These are phyloP conservation scores for Pelargonium cotyledonis DNA, from an alignment of 441 rosid genomes.

Conservation along the genomic window DNA sequence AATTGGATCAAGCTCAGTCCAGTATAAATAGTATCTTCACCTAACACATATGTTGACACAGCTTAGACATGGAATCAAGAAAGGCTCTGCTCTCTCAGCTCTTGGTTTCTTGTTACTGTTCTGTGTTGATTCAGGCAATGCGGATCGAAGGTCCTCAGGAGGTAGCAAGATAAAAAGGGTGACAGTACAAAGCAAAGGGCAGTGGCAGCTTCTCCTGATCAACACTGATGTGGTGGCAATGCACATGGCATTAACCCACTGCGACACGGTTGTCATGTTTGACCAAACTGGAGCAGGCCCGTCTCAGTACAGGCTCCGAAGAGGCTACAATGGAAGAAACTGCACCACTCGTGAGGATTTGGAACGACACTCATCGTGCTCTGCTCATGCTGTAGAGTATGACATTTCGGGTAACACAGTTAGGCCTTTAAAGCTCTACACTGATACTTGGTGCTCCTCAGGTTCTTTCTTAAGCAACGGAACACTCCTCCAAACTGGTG, in stretches of 20 bases:
- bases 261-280: conserved; percentile 27
- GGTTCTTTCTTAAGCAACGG: conserved; percentile 29
- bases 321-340: conserved; percentile 16
- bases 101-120: conserved; percentile 1
- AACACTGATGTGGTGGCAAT: conserved; percentile 28
- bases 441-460: conserved; percentile 32
- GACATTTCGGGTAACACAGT: conserved; percentile 18
- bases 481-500: conserved; percentile 25
- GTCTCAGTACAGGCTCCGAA: conserved; percentile 20
- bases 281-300: conserved; percentile 31
- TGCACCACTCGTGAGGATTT: conserved; percentile 21
- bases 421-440: conserved; percentile 24
- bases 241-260: conserved; percentile 36
- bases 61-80: neutral
- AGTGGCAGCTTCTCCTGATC: conserved; percentile 29
- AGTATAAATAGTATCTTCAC: too few species aligned
- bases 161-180: neutral
- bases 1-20: neutral
- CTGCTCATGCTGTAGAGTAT: conserved; percentile 25
- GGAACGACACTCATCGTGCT: conserved; percentile 19
- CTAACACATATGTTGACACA: too few species aligned
- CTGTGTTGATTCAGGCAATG: conserved; percentile 3
- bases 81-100: neutral
- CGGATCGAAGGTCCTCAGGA: conserved; percentile 1
- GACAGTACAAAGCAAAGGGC: conserved; percentile 8